A percentile compares a stretch with the other conserved stretches of the same genome.
phyloP scores from a whole-genome alignment of 2,329 filamentous ascomycete species.

The Colletotrichum navitas region DNA sequence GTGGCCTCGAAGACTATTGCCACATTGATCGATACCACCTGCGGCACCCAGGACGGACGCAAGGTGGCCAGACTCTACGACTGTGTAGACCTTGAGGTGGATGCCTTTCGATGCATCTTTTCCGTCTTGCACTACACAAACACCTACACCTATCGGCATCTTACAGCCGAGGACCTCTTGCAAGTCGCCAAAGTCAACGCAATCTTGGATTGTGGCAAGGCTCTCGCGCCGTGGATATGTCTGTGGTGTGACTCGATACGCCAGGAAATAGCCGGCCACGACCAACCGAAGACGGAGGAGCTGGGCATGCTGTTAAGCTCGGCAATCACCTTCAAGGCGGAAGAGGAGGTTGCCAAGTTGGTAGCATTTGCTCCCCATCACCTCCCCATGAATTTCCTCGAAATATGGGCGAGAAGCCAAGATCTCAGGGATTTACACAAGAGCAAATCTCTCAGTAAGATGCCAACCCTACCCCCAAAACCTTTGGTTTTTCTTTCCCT shows the following conservation, averaged over 20 bases:
- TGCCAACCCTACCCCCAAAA: background rate
- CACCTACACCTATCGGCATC: background rate
- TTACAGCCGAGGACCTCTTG: background rate
- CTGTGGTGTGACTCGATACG: background rate
- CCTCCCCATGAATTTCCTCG: background rate
- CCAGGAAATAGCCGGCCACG: background rate
- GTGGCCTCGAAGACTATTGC: background rate
- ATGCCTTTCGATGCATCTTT: slow-evolving; percentile 20
- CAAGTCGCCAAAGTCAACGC: background rate
- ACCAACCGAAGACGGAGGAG: background rate
- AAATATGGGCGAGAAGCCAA: background rate
- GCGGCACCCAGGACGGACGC: background rate
- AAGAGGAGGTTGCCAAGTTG: background rate
- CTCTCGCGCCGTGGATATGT: slow-evolving; percentile 9
- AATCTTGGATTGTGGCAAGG: slow-evolving; percentile 10
- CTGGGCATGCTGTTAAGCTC: background rate
- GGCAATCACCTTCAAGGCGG: slow-evolving; percentile 14
- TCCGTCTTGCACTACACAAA: slow-evolving; percentile 24
- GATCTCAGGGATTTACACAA: background rate
- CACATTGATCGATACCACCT: background rate
- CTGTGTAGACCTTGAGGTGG: background rate
- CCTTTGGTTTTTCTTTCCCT: background rate
- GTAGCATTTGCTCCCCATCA: background rate
- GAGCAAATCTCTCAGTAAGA: slow-evolving; percentile 4
- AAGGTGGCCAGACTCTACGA: background rate